Evolutionary conservation across 139 green algal species (phyloP).

Genomic region (Parachlorella kessleri): DNA sequence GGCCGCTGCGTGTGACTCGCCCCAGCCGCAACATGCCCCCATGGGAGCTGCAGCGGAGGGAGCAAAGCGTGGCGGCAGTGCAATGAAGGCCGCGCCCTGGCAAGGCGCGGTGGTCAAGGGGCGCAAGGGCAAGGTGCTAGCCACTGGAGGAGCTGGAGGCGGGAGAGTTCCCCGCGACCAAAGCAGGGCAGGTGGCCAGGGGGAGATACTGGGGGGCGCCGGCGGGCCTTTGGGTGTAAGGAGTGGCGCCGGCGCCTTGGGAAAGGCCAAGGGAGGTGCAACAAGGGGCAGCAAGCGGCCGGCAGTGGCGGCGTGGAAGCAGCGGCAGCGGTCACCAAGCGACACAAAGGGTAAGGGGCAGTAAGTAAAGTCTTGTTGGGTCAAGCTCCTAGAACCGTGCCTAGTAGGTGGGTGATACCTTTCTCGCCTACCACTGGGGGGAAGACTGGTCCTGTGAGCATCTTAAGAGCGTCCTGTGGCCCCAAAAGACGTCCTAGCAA

Average conservation of each 20-base stretch:
- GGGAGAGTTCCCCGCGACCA: no score
- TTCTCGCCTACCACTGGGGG: no score
- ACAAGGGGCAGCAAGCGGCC: conserved; percentile 44
- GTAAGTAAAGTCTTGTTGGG: no score
- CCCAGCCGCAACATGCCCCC: conserved; percentile 19
- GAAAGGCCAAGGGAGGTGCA: neutral
- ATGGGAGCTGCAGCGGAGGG: neutral
- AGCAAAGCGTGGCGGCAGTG: neutral
- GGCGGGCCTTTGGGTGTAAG: neutral
- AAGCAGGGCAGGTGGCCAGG: no score
- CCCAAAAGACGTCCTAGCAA: no score
- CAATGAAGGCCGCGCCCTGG: conserved; percentile 42
- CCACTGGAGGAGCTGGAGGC: neutral
- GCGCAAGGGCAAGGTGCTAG: conserved; percentile 33
- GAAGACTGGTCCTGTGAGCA: no score
- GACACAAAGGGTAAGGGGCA: no score
- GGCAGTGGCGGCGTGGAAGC: conserved; percentile 51
- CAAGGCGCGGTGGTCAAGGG: conserved; percentile 59
- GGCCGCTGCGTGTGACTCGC: conserved; percentile 50
- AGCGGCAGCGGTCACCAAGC: conserved; percentile 1
- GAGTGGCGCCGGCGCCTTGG: neutral
- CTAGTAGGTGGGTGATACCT: no score
- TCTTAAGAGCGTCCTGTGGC: no score
- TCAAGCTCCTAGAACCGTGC: no score
- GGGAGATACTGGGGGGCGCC: neutral